Base-by-base conservation (phyloP, 2,329 filamentous ascomycete species). In the Onygenales sp. region DNA sequence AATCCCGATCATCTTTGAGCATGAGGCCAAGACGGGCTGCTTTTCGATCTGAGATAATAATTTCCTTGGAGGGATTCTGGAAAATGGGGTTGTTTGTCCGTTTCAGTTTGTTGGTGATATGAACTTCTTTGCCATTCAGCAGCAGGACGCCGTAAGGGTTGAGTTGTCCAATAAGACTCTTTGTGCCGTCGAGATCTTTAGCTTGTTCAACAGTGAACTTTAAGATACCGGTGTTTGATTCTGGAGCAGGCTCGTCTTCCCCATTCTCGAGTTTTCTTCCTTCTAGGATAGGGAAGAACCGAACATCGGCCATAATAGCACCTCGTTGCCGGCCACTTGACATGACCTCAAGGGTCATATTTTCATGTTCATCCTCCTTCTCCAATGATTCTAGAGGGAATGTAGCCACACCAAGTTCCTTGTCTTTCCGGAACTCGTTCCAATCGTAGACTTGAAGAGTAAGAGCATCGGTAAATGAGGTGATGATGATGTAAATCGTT, bases 81-180 rank as follows among this genome's bases (percentile, higher is more conserved):
- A 91, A 98, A 63, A 98, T 91, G 7, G 93, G 93, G 63, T 95
- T 93, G 73, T 98, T 98, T 56, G 90, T 97, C 57, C 92, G 86
- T 79, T 97, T 98, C 63, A 96, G 80, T 70, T 91, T 94, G 72
- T 90, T 89, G 51, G 91, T 95, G 54, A 83, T 79, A 63, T 95
- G 90, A 4, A 97, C 80, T 66, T 94, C 86, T 71, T 93, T 95
- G 58, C 89, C 87, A 63, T 98, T 98, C 61, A 98, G 81, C 44
- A 96, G 79, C 50, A 98, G 78, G 35, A 84, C 78, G 8, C 89
- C 91, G 61, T 97, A 98, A 1, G 93, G 93, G 70, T 90, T 97
- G 46, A 98, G 84, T 58, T 85, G 80, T 33, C 93, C 93, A 56
- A 97, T 84, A 65, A 98, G 74, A 71, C 90, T 95, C 83, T 93